A percentile compares a stretch with the other conserved stretches of the same genome.
phyloP scores from a whole-genome alignment of 2,329 filamentous ascomycete species.

The Penicillium sp. region DNA sequence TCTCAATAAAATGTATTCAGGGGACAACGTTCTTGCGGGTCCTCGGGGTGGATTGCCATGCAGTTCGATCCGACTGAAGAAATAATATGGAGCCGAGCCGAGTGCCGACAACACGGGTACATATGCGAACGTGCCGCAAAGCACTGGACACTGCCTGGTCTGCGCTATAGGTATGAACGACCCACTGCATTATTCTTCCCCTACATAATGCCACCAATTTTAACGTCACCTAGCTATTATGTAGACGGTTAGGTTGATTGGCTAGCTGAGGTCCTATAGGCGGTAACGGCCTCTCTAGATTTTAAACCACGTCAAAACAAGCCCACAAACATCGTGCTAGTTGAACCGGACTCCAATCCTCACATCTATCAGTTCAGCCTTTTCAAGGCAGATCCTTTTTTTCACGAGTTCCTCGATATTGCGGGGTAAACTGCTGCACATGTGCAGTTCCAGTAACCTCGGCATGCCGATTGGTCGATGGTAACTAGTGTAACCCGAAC shows the following conservation, averaged over 20 bases:
- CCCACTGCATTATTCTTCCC: not conserved
- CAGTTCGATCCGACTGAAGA: conserved; percentile 13
- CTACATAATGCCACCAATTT: not conserved
- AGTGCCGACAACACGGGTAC: not conserved
- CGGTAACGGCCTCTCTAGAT: too few species aligned
- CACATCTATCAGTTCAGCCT: too few species aligned
- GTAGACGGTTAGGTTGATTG: not conserved
- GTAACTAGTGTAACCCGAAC: too few species aligned
- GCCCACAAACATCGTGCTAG: too few species aligned
- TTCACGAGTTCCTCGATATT: too few species aligned
- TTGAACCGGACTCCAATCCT: too few species aligned
- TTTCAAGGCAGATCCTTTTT: too few species aligned
- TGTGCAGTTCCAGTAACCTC: too few species aligned
- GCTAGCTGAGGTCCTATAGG: too few species aligned
- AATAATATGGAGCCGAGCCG: conserved; percentile 6
- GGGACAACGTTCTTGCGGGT: conserved; percentile 7
- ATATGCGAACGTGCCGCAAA: not conserved
- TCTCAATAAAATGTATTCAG: not conserved
- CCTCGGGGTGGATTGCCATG: conserved; percentile 1
- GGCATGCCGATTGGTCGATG: too few species aligned
- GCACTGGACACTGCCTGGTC: not conserved
- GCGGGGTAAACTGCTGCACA: too few species aligned
- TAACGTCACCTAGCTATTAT: not conserved
- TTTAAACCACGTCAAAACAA: too few species aligned
- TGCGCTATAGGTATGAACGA: not conserved